Evolutionary conservation across 805 yeast genomes (phyloP).

Genomic region (Candida sphagnicola): DNA sequence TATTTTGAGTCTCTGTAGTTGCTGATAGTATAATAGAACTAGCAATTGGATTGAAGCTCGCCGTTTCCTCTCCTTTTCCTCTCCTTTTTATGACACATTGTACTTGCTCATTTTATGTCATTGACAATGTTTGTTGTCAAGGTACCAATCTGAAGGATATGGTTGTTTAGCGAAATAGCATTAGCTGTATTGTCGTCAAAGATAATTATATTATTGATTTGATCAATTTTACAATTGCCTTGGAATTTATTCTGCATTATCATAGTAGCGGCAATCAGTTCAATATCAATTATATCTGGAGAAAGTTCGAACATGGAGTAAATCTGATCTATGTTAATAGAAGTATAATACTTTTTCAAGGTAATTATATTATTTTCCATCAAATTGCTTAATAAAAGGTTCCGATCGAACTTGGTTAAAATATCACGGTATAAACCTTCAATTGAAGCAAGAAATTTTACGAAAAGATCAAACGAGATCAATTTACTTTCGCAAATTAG

Average conservation of each 20-base stretch:
- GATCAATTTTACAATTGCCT: slow-evolving; percentile 28
- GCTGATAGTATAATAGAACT: too few relatives aligned
- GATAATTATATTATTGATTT: slow-evolving; percentile 18
- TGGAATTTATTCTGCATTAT: slow-evolving; percentile 30
- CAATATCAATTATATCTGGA: slow-evolving; percentile 14
- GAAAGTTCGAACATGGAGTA: slow-evolving; percentile 14
- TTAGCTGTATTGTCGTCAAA: slow-evolving; percentile 16
- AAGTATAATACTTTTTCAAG: slow-evolving; percentile 26
- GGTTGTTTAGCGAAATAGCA: slow-evolving; percentile 16
- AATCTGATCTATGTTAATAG: slow-evolving; percentile 20
- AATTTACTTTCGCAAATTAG: neutral
- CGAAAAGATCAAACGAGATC: slow-evolving; percentile 5
- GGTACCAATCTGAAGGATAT: slow-evolving; percentile 24
- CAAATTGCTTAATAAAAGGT: slow-evolving; percentile 16
- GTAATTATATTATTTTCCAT: slow-evolving; percentile 29
- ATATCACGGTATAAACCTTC: neutral
- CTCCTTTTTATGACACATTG: neutral
- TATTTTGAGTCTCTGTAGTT: too few relatives aligned
- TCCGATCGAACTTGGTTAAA: slow-evolving; percentile 9
- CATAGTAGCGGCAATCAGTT: slow-evolving; percentile 29
- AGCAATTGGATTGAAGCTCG: too few relatives aligned
- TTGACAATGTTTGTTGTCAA: slow-evolving; percentile 18
- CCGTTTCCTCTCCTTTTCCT: too few relatives aligned
- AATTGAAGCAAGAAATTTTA: slow-evolving; percentile 2
- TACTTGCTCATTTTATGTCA: neutral